These are phyloP conservation scores for Theobroma cacao DNA, from an alignment of 345 rosid species.

Conservation along the genomic window DNA sequence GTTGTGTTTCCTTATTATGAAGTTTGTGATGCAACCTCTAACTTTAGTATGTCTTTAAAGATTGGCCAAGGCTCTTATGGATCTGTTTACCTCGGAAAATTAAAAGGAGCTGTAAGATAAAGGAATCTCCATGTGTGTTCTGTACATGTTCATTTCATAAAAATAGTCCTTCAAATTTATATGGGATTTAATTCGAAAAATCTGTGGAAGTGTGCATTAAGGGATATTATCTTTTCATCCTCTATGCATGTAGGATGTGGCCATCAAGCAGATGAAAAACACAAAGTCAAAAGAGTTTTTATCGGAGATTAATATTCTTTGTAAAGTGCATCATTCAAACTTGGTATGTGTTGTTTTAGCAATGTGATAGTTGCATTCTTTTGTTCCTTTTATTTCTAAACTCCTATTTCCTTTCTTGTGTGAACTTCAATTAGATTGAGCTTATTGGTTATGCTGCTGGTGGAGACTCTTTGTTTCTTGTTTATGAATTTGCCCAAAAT, in stretches of 20 bases:
- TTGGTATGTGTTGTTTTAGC: conserved; percentile 24
- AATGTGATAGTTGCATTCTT: not conserved
- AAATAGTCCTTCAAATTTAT: not conserved
- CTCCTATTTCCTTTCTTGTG: not conserved
- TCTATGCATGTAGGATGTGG: conserved; percentile 28
- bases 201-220: not conserved
- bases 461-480: conserved; percentile 35
- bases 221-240: not conserved
- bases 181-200: not conserved
- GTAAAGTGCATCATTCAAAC: conserved; percentile 35
- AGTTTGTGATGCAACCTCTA: conserved; percentile 32
- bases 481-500: conserved; percentile 37
- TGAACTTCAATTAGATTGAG: conserved; percentile 23
- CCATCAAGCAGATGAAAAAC: conserved; percentile 44
- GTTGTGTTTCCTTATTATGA: conserved; percentile 23
- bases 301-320: conserved; percentile 32
- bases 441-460: conserved; percentile 38
- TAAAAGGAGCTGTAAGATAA: conserved; percentile 23
- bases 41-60: conserved; percentile 24
- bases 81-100: conserved; percentile 28
- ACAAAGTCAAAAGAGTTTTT: conserved; percentile 37
- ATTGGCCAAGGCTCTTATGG: conserved; percentile 43
- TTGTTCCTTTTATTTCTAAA: not conserved
- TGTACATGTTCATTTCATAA: not conserved
- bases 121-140: not conserved